Evolutionary conservation across 1,284 basidiomycete species (phyloP).

Genomic region (Austroboletus novae-zelandiae): DNA sequence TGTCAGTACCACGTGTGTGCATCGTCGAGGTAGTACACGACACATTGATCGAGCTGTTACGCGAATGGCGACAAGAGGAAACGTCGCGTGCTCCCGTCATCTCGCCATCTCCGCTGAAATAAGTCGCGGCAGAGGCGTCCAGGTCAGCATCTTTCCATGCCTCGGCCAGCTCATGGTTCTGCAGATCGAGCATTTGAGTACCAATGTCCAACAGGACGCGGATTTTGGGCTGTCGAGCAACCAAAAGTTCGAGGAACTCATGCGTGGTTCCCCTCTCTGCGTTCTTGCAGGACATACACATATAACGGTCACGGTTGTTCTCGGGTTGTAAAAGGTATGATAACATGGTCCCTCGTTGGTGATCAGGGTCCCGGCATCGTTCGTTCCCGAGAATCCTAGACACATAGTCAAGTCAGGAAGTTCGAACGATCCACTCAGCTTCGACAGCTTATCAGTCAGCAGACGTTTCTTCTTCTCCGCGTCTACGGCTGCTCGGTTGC

Average conservation of each 20-base stretch:
- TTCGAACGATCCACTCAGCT: neutral
- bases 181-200: slow-evolving; percentile 54
- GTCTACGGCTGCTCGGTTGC: slow-evolving; percentile 39
- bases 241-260: slow-evolving; percentile 36
- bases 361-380: slow-evolving; percentile 39
- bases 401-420: slow-evolving; percentile 19
- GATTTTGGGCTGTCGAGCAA: slow-evolving; percentile 34
- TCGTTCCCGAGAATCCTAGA: slow-evolving; percentile 58
- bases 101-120: slow-evolving; percentile 12
- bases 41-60: slow-evolving; percentile 42
- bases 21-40: slow-evolving; percentile 59
- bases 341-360: slow-evolving; percentile 14
- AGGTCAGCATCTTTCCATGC: slow-evolving; percentile 39
- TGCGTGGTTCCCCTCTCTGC: slow-evolving; percentile 20
- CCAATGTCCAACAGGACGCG: too few species aligned
- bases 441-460: too few species aligned
- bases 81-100: slow-evolving; percentile 39
- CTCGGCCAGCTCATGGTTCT: slow-evolving; percentile 41
- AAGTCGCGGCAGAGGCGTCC: slow-evolving; percentile 29
- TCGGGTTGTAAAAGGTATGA: slow-evolving; percentile 42
- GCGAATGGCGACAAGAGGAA: slow-evolving; percentile 44
- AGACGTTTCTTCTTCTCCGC: slow-evolving; percentile 26
- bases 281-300: slow-evolving; percentile 20
- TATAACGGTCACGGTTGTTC: slow-evolving; percentile 37
- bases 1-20: slow-evolving; percentile 59